Percentiles rank a stretch among this genome's conserved stretches.
Conservation (phyloP, 1,284 basidiomycete species). For the Phlebopus sp. region DNA sequence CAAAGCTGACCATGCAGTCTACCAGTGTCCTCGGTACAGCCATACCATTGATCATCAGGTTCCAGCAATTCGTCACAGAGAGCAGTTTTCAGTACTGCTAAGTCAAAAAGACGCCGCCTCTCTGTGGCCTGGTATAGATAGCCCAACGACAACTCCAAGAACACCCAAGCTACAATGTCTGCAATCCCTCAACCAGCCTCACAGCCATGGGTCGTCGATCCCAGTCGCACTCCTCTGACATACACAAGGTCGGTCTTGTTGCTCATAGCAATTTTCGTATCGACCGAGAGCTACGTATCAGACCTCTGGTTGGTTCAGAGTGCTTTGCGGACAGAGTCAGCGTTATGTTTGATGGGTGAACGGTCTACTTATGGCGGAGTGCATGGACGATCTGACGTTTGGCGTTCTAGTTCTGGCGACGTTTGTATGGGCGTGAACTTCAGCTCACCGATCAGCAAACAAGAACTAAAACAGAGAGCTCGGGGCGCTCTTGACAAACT, state of each 20-base stretch:
- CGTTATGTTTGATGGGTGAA: constrained; percentile 2
- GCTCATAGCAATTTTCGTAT: background rate
- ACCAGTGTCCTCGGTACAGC: no score
- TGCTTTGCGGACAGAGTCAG: constrained; percentile 2
- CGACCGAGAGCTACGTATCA: background rate
- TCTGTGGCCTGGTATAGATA: no score
- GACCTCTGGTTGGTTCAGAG: constrained; percentile 7
- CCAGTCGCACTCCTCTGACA: background rate
- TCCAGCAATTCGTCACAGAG: no score
- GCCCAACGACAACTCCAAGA: no score
- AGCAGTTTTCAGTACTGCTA: no score
- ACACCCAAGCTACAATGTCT: background rate
- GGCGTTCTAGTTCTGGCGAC: background rate
- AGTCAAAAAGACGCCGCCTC: no score
- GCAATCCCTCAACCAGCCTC: background rate
- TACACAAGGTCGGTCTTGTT: constrained; percentile 4
- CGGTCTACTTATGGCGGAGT: background rate
- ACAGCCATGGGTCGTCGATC: background rate
- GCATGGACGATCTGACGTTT: background rate
- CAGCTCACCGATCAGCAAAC: background rate
- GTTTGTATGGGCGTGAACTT: constrained; percentile 4
- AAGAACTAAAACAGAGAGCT: background rate
- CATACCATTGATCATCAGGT: no score
- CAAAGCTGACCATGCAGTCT: no score
- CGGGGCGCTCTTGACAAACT: constrained; percentile 6